Evolutionary conservation across 495 filamentous ascomycete species (phyloP).

Genomic region (Margaritispora aquatica): DNA sequence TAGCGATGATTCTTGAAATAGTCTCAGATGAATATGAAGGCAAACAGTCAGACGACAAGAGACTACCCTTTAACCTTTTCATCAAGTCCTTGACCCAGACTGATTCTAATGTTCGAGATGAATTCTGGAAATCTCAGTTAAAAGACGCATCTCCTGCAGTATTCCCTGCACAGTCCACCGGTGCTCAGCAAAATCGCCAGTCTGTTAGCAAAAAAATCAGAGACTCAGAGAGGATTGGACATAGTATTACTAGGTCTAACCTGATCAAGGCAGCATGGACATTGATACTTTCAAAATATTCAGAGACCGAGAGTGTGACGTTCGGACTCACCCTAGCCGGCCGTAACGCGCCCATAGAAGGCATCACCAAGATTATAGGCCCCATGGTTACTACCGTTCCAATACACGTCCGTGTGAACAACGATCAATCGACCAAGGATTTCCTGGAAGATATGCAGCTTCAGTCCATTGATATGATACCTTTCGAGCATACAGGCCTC

Average conservation of each 20-base stretch:
- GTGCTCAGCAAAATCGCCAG: not conserved
- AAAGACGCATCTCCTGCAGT: not conserved
- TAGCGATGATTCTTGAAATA: constrained; percentile 39
- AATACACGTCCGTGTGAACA: not conserved
- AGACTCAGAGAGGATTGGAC: not conserved
- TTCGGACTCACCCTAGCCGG: not conserved
- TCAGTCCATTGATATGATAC: not conserved
- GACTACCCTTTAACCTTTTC: not conserved
- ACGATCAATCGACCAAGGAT: not conserved
- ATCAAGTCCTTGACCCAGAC: not conserved
- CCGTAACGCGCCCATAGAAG: not conserved
- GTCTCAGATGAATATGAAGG: not conserved
- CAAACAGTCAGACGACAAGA: not conserved
- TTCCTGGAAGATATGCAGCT: not conserved
- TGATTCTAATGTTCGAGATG: not conserved
- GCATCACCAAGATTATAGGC: not conserved
- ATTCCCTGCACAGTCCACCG: not conserved
- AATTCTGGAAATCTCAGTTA: not conserved
- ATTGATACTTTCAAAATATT: not conserved
- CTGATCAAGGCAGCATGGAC: not conserved
- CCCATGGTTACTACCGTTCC: not conserved
- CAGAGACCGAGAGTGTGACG: not conserved
- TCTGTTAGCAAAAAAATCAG: not conserved
- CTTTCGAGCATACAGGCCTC: not conserved
- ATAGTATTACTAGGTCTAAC: not conserved